Evolutionary conservation across 2,329 filamentous ascomycete genomes (phyloP).

Genomic region (Bipolaris oryzae): DNA sequence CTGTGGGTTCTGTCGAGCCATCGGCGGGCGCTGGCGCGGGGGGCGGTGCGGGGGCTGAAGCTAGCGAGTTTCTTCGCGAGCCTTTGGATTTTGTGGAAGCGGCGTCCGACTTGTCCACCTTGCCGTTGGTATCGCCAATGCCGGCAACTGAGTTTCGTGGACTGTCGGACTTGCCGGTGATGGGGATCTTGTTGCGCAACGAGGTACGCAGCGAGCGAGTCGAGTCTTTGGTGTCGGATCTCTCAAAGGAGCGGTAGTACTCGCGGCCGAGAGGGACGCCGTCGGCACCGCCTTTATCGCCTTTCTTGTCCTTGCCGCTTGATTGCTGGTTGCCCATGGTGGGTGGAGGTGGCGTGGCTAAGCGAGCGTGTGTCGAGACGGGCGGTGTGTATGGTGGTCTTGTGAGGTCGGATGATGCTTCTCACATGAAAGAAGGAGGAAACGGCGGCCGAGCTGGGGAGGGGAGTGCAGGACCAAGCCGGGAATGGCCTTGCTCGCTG

Average conservation of each 20-base stretch:
- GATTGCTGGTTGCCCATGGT: conserved; percentile 80
- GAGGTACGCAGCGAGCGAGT: conserved; percentile 81
- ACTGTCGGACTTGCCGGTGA: conserved; percentile 74
- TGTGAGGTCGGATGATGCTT: conserved; percentile 1
- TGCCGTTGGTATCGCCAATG: conserved; percentile 57
- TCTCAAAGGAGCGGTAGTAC: conserved; percentile 84
- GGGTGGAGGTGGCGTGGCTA: conserved; percentile 46
- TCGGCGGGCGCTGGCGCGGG: conserved; percentile 22
- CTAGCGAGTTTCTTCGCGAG: conserved; percentile 45
- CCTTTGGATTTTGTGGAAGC: conserved; percentile 71
- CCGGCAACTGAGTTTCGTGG: conserved; percentile 73
- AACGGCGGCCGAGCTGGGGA: conserved; percentile 16
- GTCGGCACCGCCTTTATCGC: conserved; percentile 53
- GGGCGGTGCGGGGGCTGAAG: conserved; percentile 49
- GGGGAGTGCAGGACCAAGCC: conserved; percentile 21
- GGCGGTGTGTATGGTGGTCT: conserved; percentile 17
- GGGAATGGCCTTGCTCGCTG: conserved; percentile 7
- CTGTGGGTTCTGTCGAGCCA: conserved; percentile 30
- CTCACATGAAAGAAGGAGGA: conserved; percentile 16
- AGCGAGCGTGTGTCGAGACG: conserved; percentile 13
- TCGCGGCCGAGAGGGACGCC: conserved; percentile 71
- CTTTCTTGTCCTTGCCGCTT: conserved; percentile 58
- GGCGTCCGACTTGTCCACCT: conserved; percentile 73
- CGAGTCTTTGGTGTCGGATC: conserved; percentile 92
- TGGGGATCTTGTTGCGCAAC: conserved; percentile 88